Conservation (phyloP, 2,329 filamentous ascomycete species). For the Beauveria asiatica region DNA sequence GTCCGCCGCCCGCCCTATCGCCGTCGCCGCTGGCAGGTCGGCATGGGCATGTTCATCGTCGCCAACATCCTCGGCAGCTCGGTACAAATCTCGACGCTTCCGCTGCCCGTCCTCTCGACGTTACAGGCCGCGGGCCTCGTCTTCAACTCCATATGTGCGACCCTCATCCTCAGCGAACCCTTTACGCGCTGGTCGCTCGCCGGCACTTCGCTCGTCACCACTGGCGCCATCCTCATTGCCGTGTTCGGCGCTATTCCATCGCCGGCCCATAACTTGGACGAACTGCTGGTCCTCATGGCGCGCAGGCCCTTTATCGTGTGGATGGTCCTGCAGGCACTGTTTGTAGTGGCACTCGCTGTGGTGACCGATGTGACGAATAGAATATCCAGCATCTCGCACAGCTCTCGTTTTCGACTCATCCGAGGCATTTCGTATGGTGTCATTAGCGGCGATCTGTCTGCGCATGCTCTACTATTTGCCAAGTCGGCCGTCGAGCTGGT, state of each 20-base stretch:
- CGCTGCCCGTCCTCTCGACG: conserved; percentile 87
- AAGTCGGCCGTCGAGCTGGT: conserved; percentile 95
- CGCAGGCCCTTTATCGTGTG: conserved; percentile 73
- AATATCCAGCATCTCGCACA: conserved; percentile 46
- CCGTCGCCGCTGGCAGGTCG: conserved; percentile 88
- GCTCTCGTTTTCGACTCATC: conserved; percentile 61
- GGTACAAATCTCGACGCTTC: conserved; percentile 94
- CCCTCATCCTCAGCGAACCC: conserved; percentile 81
- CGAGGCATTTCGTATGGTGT: conserved; percentile 82
- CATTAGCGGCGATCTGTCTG: conserved; percentile 87
- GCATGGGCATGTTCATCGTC: conserved; percentile 94
- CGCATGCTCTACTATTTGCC: conserved; percentile 84
- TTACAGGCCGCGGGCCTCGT: conserved; percentile 92
- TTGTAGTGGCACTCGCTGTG: conserved; percentile 62
- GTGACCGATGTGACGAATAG: conserved; percentile 48
- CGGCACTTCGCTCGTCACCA: conserved; percentile 80
- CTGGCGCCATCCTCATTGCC: conserved; percentile 83
- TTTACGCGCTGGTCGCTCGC: conserved; percentile 91
- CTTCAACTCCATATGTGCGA: conserved; percentile 97
- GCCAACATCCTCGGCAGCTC: conserved; percentile 92
- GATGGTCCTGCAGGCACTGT: conserved; percentile 72
- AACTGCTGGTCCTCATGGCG: conserved; percentile 68
- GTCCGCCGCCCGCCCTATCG: conserved; percentile 78
- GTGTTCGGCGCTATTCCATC: conserved; percentile 91
- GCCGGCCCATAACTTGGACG: conserved; percentile 77